Evolutionary conservation across 2,329 filamentous ascomycete species (phyloP), one percentile per base, ranked within the genome.

Genomic region (Talaromyces sp.): DNA sequence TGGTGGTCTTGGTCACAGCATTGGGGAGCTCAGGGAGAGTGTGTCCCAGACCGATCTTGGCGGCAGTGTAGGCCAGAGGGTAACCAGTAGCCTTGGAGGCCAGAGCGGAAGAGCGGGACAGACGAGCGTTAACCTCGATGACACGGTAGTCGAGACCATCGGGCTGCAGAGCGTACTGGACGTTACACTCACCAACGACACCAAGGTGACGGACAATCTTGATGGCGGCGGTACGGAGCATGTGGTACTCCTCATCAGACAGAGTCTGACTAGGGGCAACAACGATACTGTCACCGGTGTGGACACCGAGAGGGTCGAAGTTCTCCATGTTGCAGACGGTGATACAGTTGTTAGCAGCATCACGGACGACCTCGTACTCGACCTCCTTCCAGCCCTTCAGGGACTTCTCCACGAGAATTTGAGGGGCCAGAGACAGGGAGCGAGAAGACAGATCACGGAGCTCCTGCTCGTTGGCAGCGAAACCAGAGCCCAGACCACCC

Each of bases 301-400:
- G 94, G 51, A 96, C 95, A 69, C 94, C 94, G 33, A 99, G 85
- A 61, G 94, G 94, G 70, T 97, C 94, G 67, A 97, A 97, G 82
- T 97, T 97, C 76, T 96, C 91, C 90, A 95, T 95, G 80, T 95
- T 97, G 82, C 93, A 97, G 65, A 97, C 93, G 3, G 93, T 97
- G 69, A 97, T 97, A 74, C 94, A 97, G 84, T 99, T 99, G 83
- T 97, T 95, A 74, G 90, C 87, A 49, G 91, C 93, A 75, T 99
- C 94, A 66, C 94, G 90, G 58, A 97, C 94, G 52, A 97, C 94
- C 77, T 97, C 94, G 70, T 97, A 99, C 76, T 99, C 94, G 46
- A 97, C 88, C 77, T 99, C 94, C 78, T 99, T 99, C 94, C 94
- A 99, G 74, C 94, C 94, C 82, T 97, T 97, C 65, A 99, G 86